A percentile compares a stretch with the other conserved stretches of the same genome.
phyloP scores from a whole-genome alignment of 1,284 basidiomycete genomes.

The Boletus smithii region DNA sequence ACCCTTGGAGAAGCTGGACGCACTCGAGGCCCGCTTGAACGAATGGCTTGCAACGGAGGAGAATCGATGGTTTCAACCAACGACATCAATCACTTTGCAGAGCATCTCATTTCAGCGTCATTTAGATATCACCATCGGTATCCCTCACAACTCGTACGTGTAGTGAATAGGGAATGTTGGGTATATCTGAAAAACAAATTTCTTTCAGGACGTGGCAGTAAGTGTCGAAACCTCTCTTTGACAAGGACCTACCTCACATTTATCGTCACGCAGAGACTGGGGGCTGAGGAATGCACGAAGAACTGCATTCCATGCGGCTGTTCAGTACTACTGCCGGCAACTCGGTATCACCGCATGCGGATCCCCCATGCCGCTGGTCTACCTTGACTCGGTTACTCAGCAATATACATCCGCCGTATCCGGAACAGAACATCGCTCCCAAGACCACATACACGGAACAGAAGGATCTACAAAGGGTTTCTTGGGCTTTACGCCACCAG shows the following conservation, averaged over 20 bases:
- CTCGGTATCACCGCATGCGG: constrained; percentile 60
- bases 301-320: constrained; percentile 75
- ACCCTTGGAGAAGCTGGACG: constrained; percentile 64
- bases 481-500: constrained; percentile 52
- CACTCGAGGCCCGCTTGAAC: constrained; percentile 60
- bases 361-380: constrained; percentile 57
- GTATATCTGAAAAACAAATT: constrained; percentile 13
- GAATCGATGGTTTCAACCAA: constrained; percentile 70
- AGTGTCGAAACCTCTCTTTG: constrained; percentile 12
- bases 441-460: not conserved
- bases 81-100: constrained; percentile 59
- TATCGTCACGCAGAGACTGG: constrained; percentile 50
- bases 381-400: constrained; percentile 40
- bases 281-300: constrained; percentile 53
- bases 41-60: constrained; percentile 72
- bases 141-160: constrained; percentile 64
- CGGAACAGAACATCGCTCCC: constrained; percentile 1
- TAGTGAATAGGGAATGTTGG: not conserved
- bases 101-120: constrained; percentile 61
- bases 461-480: constrained; percentile 24
- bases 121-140: constrained; percentile 63
- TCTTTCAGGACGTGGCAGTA: constrained; percentile 45
- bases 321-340: constrained; percentile 64
- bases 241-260: constrained; percentile 3
- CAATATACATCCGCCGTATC: constrained; percentile 23